A percentile compares a stretch with the other conserved stretches of the same genome.
Evolutionary conservation across 805 yeast genomes (phyloP).

Genomic region (Brettanomyces nanus): DNA sequence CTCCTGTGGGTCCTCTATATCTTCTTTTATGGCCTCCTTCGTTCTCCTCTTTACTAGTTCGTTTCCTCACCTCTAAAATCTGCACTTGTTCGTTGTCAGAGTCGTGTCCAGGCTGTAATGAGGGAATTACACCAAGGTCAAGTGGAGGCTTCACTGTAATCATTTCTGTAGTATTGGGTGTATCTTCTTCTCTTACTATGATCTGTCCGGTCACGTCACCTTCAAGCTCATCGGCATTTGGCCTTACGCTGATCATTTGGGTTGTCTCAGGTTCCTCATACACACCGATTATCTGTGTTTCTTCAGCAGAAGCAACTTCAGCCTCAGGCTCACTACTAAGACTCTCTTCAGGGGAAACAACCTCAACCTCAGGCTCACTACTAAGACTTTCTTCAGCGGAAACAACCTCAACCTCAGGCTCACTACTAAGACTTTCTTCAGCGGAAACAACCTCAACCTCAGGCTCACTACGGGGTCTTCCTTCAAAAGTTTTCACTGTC

Average conservation of each 20-base stretch:
- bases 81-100: conserved; percentile 2
- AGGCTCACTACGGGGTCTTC: background rate
- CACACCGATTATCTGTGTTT: background rate
- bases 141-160: conserved; percentile 5
- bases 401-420: background rate
- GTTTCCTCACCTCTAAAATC: background rate
- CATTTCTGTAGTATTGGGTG: background rate
- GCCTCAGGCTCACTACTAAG: background rate
- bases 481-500: background rate
- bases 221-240: background rate
- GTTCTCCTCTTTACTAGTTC: background rate
- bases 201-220: background rate
- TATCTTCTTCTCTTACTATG: background rate
- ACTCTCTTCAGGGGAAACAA: background rate
- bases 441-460: background rate
- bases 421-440: conserved; percentile 1
- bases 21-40: background rate
- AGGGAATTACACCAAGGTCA: background rate
- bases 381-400: background rate
- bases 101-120: conserved; percentile 1
- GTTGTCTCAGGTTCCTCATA: background rate
- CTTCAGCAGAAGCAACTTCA: background rate
- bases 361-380: background rate
- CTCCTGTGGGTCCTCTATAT: background rate
- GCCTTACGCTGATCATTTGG: background rate